These are phyloP conservation scores for Pseudonitzschia delicatissima DNA, from an alignment of 108 stramenopile genomes.

Conservation along the genomic window DNA sequence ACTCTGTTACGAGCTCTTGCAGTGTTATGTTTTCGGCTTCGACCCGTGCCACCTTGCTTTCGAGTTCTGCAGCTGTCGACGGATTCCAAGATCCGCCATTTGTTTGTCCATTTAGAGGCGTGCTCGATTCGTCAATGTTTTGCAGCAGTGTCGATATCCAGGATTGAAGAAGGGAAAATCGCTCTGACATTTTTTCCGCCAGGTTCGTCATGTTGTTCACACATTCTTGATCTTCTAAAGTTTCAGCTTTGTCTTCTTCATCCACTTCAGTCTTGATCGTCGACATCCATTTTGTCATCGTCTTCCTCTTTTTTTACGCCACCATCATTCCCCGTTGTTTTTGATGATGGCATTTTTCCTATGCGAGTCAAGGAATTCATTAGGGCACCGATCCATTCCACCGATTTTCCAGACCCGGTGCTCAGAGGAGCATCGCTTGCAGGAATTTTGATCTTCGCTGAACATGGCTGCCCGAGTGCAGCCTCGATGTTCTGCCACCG, in stretches of 20 bases:
- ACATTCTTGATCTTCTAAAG: slow-evolving; percentile 11
- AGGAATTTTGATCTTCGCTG: neutral
- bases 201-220: slow-evolving; percentile 38
- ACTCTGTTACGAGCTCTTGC: slow-evolving; percentile 56
- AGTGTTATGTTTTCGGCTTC: slow-evolving; percentile 26
- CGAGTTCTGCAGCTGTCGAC: neutral
- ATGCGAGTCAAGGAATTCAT: slow-evolving; percentile 26
- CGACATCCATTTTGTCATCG: slow-evolving; percentile 9
- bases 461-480: slow-evolving; percentile 15
- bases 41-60: slow-evolving; percentile 18
- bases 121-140: slow-evolving; percentile 9
- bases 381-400: slow-evolving; percentile 33
- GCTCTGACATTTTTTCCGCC: slow-evolving; percentile 30
- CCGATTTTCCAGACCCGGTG: slow-evolving; percentile 41
- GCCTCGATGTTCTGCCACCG: slow-evolving; percentile 55
- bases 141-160: slow-evolving; percentile 50
- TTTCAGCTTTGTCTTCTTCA: neutral
- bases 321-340: slow-evolving; percentile 18
- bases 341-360: slow-evolving; percentile 9
- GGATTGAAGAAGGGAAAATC: slow-evolving; percentile 42
- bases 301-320: neutral
- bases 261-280: neutral
- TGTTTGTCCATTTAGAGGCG: slow-evolving; percentile 1
- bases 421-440: slow-evolving; percentile 18
- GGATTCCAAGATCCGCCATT: neutral